Evolutionary conservation across 2,329 filamentous ascomycete species (phyloP), one percentile per base, ranked within the genome.

Genomic region (Nothopassalora personata): DNA sequence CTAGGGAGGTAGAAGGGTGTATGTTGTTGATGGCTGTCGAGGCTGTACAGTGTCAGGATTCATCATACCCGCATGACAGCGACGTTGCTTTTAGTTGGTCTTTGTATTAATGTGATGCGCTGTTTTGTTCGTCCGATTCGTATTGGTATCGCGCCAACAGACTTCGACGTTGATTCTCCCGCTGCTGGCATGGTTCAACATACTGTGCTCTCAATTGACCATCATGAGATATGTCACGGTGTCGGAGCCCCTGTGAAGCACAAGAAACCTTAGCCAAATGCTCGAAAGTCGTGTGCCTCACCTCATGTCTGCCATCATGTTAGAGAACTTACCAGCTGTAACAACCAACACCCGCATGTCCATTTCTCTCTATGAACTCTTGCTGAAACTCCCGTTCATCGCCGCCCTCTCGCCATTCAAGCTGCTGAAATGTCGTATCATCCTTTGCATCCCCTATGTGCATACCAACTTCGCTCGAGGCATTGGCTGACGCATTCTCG

Each of bases 101-200:
- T 75, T 78, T 2, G 65, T 60, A 39, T 77, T 77, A 64, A 77
- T 73, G 0, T 74, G 76, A 52, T 78, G 76, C 0, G 57, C 36
- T 5, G 67, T 62, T 0, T 67, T 71, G 3, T 68, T 66, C 0
- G 61, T 60, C 3, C 66, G 53, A 5, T 66, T 75, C 5, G 65
- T 70, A 59, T 77, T 73, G 1, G 73, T 74, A 56, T 79, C 76
- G 62, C 74, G 77, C 77, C 77, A 79, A 64, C 70, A 77, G 33
- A 79, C 69, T 52, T 78, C 74, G 1, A 75, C 69, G 4, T 70
- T 13, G 8, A 15, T 39, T 15, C 8, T 9, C 34, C 10, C 31
- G 31, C 5, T 33, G 10, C 8, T 15, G 4, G 6, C 34, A 9
- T 39, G 7, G 13, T 13, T 4, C 4, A 15, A 9, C 34, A 9